A percentile compares a stretch with the other conserved stretches of the same genome.
These are phyloP conservation scores for Dipodascopsis tothii DNA, from an alignment of 805 yeast species.

Conservation along the genomic window DNA sequence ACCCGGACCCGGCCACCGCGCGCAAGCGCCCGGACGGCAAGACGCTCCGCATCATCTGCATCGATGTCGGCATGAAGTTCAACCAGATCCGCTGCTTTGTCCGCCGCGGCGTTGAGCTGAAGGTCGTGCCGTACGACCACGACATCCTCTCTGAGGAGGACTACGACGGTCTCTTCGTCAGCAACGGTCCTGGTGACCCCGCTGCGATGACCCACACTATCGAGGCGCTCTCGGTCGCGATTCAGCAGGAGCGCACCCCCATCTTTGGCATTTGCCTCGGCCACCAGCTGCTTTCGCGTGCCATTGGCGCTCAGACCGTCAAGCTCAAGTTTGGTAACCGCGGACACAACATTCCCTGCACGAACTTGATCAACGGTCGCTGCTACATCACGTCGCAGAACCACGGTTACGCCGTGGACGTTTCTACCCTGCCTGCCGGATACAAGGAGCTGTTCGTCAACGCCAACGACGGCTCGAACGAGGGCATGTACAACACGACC, in stretches of 20 bases:
- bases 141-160: slow-evolving; percentile 64
- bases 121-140: slow-evolving; percentile 93
- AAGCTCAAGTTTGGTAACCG: slow-evolving; percentile 97
- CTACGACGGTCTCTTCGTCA: slow-evolving; percentile 85
- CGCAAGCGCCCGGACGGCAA: slow-evolving; percentile 64
- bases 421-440: slow-evolving; percentile 58
- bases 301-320: slow-evolving; percentile 85
- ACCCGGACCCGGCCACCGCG: slow-evolving; percentile 52
- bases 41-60: slow-evolving; percentile 71
- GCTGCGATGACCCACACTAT: slow-evolving; percentile 68
- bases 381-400: slow-evolving; percentile 98
- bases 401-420: slow-evolving; percentile 97
- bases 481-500: slow-evolving; percentile 87
- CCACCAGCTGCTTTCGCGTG: slow-evolving; percentile 91
- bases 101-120: slow-evolving; percentile 88
- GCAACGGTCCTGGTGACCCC: slow-evolving; percentile 99
- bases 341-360: slow-evolving; percentile 96
- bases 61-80: slow-evolving; percentile 97
- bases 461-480: slow-evolving; percentile 95
- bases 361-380: slow-evolving; percentile 80
- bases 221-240: slow-evolving; percentile 47
- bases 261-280: slow-evolving; percentile 97
- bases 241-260: slow-evolving; percentile 69
- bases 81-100: slow-evolving; percentile 97
- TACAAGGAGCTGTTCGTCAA: slow-evolving; percentile 95